Percentiles rank a stretch among this genome's conserved stretches.
These are phyloP conservation scores for Plasmodium blacklocki DNA, from an alignment of 169 alveolate genomes.

Conservation along the genomic window DNA sequence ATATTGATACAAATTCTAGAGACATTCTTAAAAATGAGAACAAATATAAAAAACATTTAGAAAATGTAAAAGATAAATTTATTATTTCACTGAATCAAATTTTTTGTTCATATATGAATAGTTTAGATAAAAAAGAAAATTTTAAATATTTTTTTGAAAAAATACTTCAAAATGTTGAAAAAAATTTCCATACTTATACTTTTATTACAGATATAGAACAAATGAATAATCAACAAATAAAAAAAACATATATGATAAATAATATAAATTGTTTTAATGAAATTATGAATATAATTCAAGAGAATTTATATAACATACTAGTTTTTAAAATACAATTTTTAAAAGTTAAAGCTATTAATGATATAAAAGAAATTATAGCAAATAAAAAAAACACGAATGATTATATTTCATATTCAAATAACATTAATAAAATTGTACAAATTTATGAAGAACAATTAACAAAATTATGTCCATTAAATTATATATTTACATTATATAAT, in stretches of 20 bases:
- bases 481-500: constrained; percentile 22
- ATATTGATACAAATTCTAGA: constrained; percentile 6
- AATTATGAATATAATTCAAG: constrained; percentile 29
- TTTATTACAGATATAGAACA: constrained; percentile 17
- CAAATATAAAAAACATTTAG: constrained; percentile 37
- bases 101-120: constrained; percentile 16
- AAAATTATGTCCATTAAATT: constrained; percentile 12
- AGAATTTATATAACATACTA: constrained; percentile 26
- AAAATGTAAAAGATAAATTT: constrained; percentile 19
- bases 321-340: constrained; percentile 25
- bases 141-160: constrained; percentile 18
- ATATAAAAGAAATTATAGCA: constrained; percentile 28
- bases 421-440: constrained; percentile 14
- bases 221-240: constrained; percentile 19
- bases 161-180: constrained; percentile 20
- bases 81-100: constrained; percentile 6
- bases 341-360: constrained; percentile 42
- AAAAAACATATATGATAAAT: constrained; percentile 17
- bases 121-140: constrained; percentile 23
- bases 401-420: constrained; percentile 25
- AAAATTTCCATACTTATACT: constrained; percentile 5
- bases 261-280: constrained; percentile 41
- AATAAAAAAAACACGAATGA: constrained; percentile 4
- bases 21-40: constrained; percentile 28
- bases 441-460: constrained; percentile 30